Conservation (phyloP, 768 basidiomycete species). For the Amanita phalloides region DNA sequence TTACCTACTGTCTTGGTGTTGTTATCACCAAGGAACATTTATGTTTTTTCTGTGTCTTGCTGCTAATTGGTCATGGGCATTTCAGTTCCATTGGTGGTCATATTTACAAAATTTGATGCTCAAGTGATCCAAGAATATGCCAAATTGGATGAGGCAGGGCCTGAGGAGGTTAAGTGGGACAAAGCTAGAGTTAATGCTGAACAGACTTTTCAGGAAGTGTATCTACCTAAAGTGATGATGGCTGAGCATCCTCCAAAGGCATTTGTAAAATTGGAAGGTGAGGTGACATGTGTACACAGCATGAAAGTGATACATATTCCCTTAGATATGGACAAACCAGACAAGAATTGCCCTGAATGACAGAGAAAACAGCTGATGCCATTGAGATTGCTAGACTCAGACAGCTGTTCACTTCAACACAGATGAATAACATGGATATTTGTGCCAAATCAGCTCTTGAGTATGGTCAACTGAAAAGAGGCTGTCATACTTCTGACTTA, state of each 20-base stretch:
- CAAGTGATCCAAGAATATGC: conserved; percentile 13
- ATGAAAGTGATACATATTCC: neutral
- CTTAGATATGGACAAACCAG: conserved; percentile 12
- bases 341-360: conserved; percentile 8
- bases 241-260: no score
- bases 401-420: no score
- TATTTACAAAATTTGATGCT: conserved; percentile 29
- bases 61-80: neutral
- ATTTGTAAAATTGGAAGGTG: no score
- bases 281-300: no score
- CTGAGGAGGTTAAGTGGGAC: conserved; percentile 5
- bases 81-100: conserved; percentile 25
- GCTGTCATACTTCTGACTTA: neutral
- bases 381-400: conserved; percentile 10
- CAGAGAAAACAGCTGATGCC: conserved; percentile 11
- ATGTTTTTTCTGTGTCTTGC: no score
- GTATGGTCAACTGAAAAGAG: neutral
- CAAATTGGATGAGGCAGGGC: conserved; percentile 4
- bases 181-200: conserved; percentile 2
- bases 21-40: neutral
- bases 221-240: no score
- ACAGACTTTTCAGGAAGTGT: no score
- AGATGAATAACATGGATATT: no score
- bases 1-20: neutral
- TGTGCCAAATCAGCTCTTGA: conserved; percentile 4